phyloP scores from a whole-genome alignment of 495 filamentous ascomycete species.

The Lepidopterella palustris region DNA sequence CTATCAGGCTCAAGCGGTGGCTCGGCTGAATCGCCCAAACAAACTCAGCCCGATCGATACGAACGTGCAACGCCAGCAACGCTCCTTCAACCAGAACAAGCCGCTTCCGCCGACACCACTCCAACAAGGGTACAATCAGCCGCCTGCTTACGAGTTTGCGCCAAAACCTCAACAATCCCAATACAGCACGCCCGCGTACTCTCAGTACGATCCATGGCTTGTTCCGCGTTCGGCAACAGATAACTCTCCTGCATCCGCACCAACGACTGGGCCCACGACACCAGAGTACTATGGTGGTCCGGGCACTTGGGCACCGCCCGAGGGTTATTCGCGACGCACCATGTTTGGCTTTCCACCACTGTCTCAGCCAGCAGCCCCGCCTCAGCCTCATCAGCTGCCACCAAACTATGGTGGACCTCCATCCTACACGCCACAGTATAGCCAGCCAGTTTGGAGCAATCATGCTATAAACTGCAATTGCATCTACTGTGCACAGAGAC shows the following conservation, averaged over 20 bases:
- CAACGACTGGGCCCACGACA: constrained; percentile 55
- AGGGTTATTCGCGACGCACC: constrained; percentile 32
- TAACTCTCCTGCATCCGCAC: constrained; percentile 62
- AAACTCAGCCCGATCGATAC: constrained; percentile 66
- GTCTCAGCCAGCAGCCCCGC: constrained; percentile 26
- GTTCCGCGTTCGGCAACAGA: constrained; percentile 48
- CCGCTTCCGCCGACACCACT: constrained; percentile 22
- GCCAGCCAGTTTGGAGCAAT: constrained; percentile 30
- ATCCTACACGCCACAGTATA: constrained; percentile 26
- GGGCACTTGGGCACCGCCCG: constrained; percentile 38
- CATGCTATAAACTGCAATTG: constrained; percentile 61
- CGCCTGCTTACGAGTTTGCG: constrained; percentile 15
- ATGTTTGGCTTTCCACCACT: constrained; percentile 34
- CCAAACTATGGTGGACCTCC: constrained; percentile 24
- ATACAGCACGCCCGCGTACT: constrained; percentile 21
- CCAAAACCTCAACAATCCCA: constrained; percentile 23
- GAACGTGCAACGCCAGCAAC: constrained; percentile 46
- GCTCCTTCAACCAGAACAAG: constrained; percentile 33
- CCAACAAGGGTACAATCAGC: constrained; percentile 18
- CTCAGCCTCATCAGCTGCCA: constrained; percentile 27
- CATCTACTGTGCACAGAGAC: constrained; percentile 56
- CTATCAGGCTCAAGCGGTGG: constrained; percentile 60
- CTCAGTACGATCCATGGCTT: constrained; percentile 47
- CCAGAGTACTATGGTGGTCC: constrained; percentile 42
- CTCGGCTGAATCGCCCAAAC: constrained; percentile 40